Base-by-base conservation (phyloP, 108 stramenopile genomes). In the Aurantiochytrium sp. region DNA sequence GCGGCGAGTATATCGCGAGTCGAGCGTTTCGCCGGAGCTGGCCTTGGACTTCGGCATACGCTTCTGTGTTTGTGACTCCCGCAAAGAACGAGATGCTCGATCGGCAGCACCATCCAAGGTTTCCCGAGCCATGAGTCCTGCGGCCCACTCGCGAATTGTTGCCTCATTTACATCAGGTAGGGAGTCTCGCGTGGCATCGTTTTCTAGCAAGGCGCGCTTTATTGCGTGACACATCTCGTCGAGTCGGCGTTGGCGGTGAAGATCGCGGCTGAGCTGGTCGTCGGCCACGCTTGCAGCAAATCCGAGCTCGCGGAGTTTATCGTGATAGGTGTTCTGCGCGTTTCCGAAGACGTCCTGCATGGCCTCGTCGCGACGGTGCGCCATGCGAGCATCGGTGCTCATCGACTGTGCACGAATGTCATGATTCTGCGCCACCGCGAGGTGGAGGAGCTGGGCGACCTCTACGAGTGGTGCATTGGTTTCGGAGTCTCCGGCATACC, bases 191-290 rank as follows among this genome's bases (percentile, higher is more conserved):
- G 76, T 83, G 16, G 76, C n/a, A 6, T 83, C 76, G 51, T 83
- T 83, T 35, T 83, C 76, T 2, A 83, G n/a, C 18, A 83, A 45
- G 10, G 76, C 45, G 51, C 12, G 51, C 51, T 83, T 83, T 6
- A 83, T 47, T 12, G 76, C 76, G 51, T 47, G 49, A 23, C 76
- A 83, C 76, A 83, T 83, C 76, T 83, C 76, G 51, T 83, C 76
- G n/a, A 83, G 51, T 6, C 76, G 45, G 4, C 23, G 76, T 18
- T 83, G 45, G 45, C 28, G 51, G 16, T 83, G 45, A 14, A 83
- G 51, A 35, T 83, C 76, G n/a, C 28, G n/a, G n/a, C 49, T 28
- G 25, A 83, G 45, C 49, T 53, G 45, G 16, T 53, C 51, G 10
- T 47, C 18, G 51, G 76, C 45, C 16, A 28, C 45, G 6, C 43